Evolutionary conservation across 306 rosid species (phyloP), one percentile per base, ranked within the genome.

Genomic region (Quercus glauca): DNA sequence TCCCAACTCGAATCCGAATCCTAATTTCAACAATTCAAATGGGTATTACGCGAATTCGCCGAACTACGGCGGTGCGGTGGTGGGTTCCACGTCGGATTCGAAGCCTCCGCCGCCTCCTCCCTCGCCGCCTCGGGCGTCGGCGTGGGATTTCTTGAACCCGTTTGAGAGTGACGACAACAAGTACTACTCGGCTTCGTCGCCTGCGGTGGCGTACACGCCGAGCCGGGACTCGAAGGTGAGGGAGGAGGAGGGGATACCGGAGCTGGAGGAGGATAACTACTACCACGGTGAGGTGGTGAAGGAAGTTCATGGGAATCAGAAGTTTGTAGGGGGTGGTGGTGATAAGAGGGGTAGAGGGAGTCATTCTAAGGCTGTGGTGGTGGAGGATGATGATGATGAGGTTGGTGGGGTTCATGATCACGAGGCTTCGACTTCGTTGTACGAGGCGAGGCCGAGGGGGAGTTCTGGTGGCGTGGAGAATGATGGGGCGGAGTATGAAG

Each of bases 161-260:
- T 96, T 91, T 69, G 91, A 89, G 41, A 21, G 14, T 3, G 76
- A 86, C 3, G 89, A 91, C 0, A 86, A 91, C 0, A 86, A 79
- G 76, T 88, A 79, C 83, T 85, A 88, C 81, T 3, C 53, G 45
- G 3, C 45, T 41, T 41, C 45, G 11, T 41, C 45, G 45, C 45
- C 45, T 17, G 17, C 53, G 17, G 43, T 83, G 63, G 87, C 87
- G 1, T 82, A 87, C 79, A 85, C 97, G 0, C 96, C 98, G 25
- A 89, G 96, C 84, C 82, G 92, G 78, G 90, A 93, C 71, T 96
- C 90, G 3, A 93, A 76, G 83, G 98, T 96, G 13, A 85, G 98
- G 56, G 98, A 96, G 53, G 99, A 88, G 33, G 99, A 96, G 81
- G 99, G 98, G 23, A 96, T 96, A 76, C 99, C 99, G 7, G 99